phyloP scores from a whole-genome alignment of 169 alveolate genomes.

The Plasmodium billcollinsi region DNA sequence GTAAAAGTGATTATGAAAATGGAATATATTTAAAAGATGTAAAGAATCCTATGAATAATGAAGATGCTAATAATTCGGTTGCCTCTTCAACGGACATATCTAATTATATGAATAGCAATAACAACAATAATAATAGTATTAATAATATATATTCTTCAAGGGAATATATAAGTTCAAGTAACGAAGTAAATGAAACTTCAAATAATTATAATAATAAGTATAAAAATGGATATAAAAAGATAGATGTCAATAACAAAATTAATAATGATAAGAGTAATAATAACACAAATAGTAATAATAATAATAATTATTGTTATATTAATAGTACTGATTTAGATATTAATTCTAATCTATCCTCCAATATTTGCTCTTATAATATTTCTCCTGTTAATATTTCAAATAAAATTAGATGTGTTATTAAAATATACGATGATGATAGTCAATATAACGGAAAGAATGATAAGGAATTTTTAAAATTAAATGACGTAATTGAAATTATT shows the following conservation, averaged over 20 bases:
- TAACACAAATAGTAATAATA: not conserved
- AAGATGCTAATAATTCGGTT: not conserved
- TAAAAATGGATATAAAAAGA: too few relatives aligned
- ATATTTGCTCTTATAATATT: too few relatives aligned
- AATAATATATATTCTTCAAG: not conserved
- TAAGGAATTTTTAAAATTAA: constrained; percentile 48
- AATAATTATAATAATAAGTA: not conserved
- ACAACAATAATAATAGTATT: not conserved
- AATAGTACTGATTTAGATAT: too few relatives aligned
- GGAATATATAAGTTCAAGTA: not conserved
- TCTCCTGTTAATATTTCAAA: not conserved
- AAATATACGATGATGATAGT: constrained; percentile 72
- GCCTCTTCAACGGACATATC: not conserved
- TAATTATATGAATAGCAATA: not conserved
- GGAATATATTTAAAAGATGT: not conserved
- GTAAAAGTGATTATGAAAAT: constrained; percentile 9
- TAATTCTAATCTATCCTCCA: too few relatives aligned
- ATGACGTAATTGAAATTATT: constrained; percentile 66
- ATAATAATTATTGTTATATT: not conserved
- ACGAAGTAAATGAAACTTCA: not conserved
- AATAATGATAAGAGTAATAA: not conserved
- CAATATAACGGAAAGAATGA: constrained; percentile 69
- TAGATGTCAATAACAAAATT: not conserved
- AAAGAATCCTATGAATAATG: not conserved
- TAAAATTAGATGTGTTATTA: constrained; percentile 47